Percentiles rank a stretch among this genome's conserved stretches.
phyloP scores from a whole-genome alignment of 1,139 yeast species.

The Candida pseudocylindracea region DNA sequence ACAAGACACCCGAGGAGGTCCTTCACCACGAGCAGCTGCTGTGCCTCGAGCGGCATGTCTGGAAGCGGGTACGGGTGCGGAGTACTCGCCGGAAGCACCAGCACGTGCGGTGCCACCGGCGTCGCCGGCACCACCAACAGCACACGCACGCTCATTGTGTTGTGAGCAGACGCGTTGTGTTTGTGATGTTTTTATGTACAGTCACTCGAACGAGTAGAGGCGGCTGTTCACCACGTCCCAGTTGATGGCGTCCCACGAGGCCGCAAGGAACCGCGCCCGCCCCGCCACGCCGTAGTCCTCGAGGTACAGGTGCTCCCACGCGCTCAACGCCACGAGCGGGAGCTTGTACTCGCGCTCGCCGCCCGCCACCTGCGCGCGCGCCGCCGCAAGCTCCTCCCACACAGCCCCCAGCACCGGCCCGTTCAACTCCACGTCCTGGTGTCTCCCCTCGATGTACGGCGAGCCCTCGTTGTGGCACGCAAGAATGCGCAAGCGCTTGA shows the following conservation, averaged over 20 bases:
- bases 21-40: too few species aligned
- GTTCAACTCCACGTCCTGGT: slow-evolving; percentile 58
- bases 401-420: slow-evolving; percentile 38
- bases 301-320: slow-evolving; percentile 79
- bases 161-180: too few species aligned
- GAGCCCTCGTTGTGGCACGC: slow-evolving; percentile 74
- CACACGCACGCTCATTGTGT: too few species aligned
- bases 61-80: too few species aligned
- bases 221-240: slow-evolving; percentile 73
- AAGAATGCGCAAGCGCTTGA: slow-evolving; percentile 41
- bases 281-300: slow-evolving; percentile 71
- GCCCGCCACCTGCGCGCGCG: slow-evolving; percentile 6
- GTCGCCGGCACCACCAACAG: too few species aligned
- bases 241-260: slow-evolving; percentile 59
- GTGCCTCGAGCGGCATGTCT: too few species aligned
- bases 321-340: slow-evolving; percentile 59
- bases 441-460: slow-evolving; percentile 61
- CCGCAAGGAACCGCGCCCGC: slow-evolving; percentile 48
- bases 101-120: too few species aligned
- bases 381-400: neutral
- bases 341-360: slow-evolving; percentile 43
- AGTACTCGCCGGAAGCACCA: too few species aligned
- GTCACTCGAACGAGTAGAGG: slow-evolving; percentile 8
- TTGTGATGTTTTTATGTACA: neutral
- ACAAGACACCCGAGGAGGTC: too few species aligned